These are phyloP conservation scores for Violaceomyces palustris DNA, from an alignment of 1,284 basidiomycete species.

Conservation along the genomic window DNA sequence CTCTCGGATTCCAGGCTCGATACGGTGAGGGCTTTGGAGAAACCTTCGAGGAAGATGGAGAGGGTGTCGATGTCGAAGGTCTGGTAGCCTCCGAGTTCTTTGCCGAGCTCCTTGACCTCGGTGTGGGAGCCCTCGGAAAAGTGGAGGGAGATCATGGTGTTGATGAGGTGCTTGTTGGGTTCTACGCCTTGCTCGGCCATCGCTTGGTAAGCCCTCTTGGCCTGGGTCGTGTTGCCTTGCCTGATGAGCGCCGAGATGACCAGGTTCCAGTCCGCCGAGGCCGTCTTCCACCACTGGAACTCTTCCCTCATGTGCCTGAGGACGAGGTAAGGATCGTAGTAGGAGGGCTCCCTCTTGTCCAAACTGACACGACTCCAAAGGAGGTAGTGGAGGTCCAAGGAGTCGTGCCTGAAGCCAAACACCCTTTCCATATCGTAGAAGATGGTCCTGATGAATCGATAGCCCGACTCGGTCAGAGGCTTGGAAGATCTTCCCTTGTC, in stretches of 20 bases:
- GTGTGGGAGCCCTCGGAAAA: too few species aligned
- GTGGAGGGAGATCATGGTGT: constrained; percentile 7
- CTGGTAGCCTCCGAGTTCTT: too few species aligned
- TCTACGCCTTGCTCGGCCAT: constrained; percentile 3
- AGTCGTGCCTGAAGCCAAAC: constrained; percentile 11
- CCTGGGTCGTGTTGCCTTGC: constrained; percentile 4
- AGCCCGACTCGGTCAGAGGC: too few species aligned
- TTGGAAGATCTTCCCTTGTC: too few species aligned
- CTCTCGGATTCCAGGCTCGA: too few species aligned
- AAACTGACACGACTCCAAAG: constrained; percentile 6
- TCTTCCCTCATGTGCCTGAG: constrained; percentile 8
- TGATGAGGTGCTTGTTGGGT: constrained; percentile 1
- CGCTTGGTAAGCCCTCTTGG: constrained; percentile 6
- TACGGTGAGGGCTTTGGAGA: constrained; percentile 4
- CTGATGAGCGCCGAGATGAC: constrained; percentile 9
- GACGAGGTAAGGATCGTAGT: constrained; percentile 3
- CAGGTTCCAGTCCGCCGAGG: constrained; percentile 21
- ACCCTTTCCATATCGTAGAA: constrained; percentile 9
- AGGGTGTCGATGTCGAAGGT: constrained; percentile 5
- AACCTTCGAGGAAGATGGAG: constrained; percentile 6
- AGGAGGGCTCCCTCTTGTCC: background rate
- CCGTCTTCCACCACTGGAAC: constrained; percentile 16
- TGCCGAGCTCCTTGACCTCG: too few species aligned
- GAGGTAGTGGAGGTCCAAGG: constrained; percentile 18
- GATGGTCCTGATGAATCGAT: too few species aligned